Percentiles rank a stretch among this genome's conserved stretches.
These are phyloP conservation scores for Russula emetica DNA, from an alignment of 768 basidiomycete species.

Conservation along the genomic window DNA sequence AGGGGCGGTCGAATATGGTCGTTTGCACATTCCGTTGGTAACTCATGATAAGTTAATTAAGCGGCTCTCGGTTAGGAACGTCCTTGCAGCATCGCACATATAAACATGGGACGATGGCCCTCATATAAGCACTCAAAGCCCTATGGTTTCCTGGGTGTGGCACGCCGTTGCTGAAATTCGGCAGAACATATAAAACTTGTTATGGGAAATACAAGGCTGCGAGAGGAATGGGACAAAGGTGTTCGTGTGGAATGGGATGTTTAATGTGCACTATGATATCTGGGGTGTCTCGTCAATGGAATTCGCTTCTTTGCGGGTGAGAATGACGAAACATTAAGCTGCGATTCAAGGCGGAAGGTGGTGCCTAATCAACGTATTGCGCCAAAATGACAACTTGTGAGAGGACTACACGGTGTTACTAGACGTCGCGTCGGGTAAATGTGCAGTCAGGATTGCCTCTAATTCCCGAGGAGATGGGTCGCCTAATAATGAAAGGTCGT, in stretches of 20 bases:
- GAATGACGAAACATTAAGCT: background rate
- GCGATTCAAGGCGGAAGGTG: background rate
- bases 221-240: background rate
- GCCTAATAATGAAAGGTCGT: slow-evolving; percentile 4
- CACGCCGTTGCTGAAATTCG: background rate
- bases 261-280: background rate
- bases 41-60: too few species aligned
- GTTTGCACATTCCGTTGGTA: too few species aligned
- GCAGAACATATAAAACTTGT: background rate
- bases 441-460: slow-evolving; percentile 3
- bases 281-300: background rate
- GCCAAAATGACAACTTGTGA: background rate
- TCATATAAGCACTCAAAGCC: too few species aligned
- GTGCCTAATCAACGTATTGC: background rate
- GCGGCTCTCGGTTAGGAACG: too few species aligned
- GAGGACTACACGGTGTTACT: background rate
- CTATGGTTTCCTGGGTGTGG: background rate
- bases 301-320: background rate
- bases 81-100: too few species aligned
- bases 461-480: background rate
- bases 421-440: slow-evolving; percentile 11
- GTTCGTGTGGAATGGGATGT: background rate
- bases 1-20: background rate
- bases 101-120: too few species aligned
- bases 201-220: background rate